A percentile compares a stretch with the other conserved stretches of the same genome.
Evolutionary conservation across 2,329 filamentous ascomycete species (phyloP).

Genomic region (Pseudopithomyces maydicus): DNA sequence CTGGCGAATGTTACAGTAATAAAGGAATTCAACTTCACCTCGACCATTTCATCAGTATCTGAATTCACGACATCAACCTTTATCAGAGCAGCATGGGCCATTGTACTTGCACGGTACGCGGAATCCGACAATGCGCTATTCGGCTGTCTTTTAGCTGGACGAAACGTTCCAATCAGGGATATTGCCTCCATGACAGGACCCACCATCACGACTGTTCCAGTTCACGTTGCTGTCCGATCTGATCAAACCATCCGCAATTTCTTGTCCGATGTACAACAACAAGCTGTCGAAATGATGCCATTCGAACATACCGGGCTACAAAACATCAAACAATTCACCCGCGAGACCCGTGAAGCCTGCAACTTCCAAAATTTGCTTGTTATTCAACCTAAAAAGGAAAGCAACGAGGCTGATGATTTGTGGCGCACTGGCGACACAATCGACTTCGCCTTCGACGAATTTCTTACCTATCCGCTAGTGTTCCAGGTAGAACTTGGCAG

Average conservation of each 20-base stretch:
- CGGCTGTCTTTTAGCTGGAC: slow-evolving; percentile 12
- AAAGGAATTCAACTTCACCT: neutral
- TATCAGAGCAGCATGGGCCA: slow-evolving; percentile 11
- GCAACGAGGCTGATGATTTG: neutral
- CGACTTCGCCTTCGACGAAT: neutral
- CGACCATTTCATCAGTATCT: neutral
- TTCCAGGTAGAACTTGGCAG: slow-evolving; percentile 10
- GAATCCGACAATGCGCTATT: slow-evolving; percentile 15
- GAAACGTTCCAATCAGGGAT: slow-evolving; percentile 17
- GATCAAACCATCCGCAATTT: slow-evolving; percentile 40
- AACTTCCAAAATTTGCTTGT: slow-evolving; percentile 34
- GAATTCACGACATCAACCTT: slow-evolving; percentile 4
- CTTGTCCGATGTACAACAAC: slow-evolving; percentile 58
- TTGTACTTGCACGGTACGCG: slow-evolving; percentile 9
- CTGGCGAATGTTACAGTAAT: neutral
- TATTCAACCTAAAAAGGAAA: neutral
- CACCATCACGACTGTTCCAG: slow-evolving; percentile 61
- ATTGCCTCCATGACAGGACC: slow-evolving; percentile 42
- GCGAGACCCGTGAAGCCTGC: slow-evolving; percentile 17
- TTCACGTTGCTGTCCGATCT: slow-evolving; percentile 52
- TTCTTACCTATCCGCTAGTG: slow-evolving; percentile 2
- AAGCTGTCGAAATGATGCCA: slow-evolving; percentile 52
- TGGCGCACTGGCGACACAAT: neutral
- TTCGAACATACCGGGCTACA: slow-evolving; percentile 65
- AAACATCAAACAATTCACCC: slow-evolving; percentile 46